Percentiles rank a stretch among this genome's conserved stretches.
phyloP scores from a whole-genome alignment of 2,329 filamentous ascomycete genomes.

The Calycina marina region DNA sequence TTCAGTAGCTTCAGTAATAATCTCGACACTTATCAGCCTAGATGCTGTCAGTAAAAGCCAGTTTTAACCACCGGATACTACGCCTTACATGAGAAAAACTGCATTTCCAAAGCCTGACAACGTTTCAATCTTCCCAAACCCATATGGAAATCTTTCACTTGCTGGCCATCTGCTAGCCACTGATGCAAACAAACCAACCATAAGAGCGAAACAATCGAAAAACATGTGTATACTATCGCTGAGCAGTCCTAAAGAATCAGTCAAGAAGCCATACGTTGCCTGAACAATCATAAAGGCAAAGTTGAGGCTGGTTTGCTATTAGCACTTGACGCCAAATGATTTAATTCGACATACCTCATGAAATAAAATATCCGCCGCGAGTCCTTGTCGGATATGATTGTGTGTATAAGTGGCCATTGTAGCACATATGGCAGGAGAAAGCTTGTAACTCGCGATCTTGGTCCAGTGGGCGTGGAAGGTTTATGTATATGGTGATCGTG shows the following conservation, averaged over 20 bases:
- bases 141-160: conserved; percentile 79
- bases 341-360: conserved; percentile 60
- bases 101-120: conserved; percentile 94
- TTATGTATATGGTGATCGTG: conserved; percentile 12
- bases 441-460: conserved; percentile 55
- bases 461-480: conserved; percentile 14
- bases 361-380: conserved; percentile 96
- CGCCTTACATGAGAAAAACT: conserved; percentile 69
- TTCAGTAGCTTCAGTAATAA: conserved; percentile 88
- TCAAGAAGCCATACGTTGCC: conserved; percentile 84
- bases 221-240: conserved; percentile 99
- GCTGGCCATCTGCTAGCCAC: conserved; percentile 96
- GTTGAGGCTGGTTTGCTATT: conserved; percentile 50
- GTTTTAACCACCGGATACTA: neutral
- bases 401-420: conserved; percentile 64
- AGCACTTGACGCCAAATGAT: conserved; percentile 3
- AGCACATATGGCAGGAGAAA: conserved; percentile 56
- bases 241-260: conserved; percentile 84
- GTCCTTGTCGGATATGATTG: conserved; percentile 80
- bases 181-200: conserved; percentile 78
- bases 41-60: conserved; percentile 9
- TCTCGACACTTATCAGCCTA: conserved; percentile 86
- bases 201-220: conserved; percentile 87
- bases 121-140: conserved; percentile 93
- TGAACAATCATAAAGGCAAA: conserved; percentile 92